Conservation (phyloP, 108 stramenopile genomes). For the Fistulifera pelliculosa region DNA sequence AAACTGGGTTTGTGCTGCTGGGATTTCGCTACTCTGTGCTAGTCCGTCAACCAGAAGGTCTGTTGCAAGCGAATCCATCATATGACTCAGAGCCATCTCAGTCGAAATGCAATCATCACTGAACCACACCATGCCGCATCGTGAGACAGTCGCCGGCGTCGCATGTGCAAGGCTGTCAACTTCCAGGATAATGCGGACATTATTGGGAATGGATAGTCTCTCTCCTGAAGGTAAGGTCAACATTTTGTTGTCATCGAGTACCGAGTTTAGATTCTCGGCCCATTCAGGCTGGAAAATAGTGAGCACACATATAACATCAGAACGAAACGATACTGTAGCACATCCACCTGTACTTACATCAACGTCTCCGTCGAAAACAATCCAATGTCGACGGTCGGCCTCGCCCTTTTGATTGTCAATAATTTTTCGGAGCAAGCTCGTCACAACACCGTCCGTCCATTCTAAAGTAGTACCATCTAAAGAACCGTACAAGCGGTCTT, state of each 20-base stretch:
- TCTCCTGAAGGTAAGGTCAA: constrained; percentile 95
- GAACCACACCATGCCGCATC: constrained; percentile 99
- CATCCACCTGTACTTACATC: constrained; percentile 67
- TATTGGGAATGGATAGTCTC: constrained; percentile 79
- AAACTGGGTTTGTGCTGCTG: constrained; percentile 65
- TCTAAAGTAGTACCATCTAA: constrained; percentile 97
- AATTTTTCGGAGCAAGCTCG: constrained; percentile 70
- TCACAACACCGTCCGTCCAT: constrained; percentile 99
- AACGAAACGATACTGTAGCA: not conserved
- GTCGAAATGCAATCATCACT: constrained; percentile 82
- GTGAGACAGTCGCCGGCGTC: constrained; percentile 96
- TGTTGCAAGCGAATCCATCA: constrained; percentile 39
- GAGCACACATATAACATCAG: constrained; percentile 3
- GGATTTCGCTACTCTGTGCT: constrained; percentile 14
- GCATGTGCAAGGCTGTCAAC: constrained; percentile 93
- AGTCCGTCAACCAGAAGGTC: constrained; percentile 29
- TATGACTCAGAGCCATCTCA: constrained; percentile 65
- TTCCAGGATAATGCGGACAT: constrained; percentile 86
- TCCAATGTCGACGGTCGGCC: constrained; percentile 85
- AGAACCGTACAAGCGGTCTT: constrained; percentile 87
- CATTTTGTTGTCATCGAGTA: constrained; percentile 95
- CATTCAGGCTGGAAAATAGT: constrained; percentile 11
- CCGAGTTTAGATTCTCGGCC: constrained; percentile 43
- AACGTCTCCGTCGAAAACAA: constrained; percentile 96
- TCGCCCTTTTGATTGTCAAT: constrained; percentile 92